phyloP scores from a whole-genome alignment of 1,139 yeast species.

The Blastobotrys ciferrii region DNA sequence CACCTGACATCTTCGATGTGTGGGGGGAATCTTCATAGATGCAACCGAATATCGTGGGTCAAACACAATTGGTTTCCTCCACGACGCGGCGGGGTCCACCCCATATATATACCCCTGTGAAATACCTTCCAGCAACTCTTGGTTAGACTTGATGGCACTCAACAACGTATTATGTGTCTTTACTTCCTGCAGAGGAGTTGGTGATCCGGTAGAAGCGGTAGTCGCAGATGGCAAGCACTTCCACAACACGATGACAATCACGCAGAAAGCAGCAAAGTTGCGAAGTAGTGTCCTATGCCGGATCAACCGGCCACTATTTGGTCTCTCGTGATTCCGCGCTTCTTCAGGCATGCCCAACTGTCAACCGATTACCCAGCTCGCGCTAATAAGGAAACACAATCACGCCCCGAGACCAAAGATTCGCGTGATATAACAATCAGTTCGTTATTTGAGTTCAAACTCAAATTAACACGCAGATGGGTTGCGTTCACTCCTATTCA shows the following conservation, averaged over 20 bases:
- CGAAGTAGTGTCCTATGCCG: neutral
- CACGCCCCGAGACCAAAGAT: too few relatives aligned
- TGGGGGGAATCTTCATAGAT: conserved; percentile 18
- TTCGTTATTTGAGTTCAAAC: too few relatives aligned
- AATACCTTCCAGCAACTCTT: conserved; percentile 10
- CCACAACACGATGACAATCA: neutral
- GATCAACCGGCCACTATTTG: neutral
- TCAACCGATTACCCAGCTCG: too few relatives aligned
- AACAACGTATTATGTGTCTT: conserved; percentile 11
- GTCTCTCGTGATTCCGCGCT: too few relatives aligned
- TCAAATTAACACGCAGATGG: too few relatives aligned
- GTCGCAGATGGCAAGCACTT: neutral
- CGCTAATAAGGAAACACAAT: too few relatives aligned
- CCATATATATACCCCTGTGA: conserved; percentile 17
- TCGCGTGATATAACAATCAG: too few relatives aligned
- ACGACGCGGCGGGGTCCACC: conserved; percentile 13
- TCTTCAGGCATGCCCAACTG: too few relatives aligned
- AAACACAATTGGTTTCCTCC: conserved; percentile 20
- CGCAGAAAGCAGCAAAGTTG: neutral
- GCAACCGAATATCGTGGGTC: conserved; percentile 9
- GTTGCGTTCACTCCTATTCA: too few relatives aligned
- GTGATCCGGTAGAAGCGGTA: neutral
- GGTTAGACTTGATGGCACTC: conserved; percentile 8
- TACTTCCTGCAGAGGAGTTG: neutral
- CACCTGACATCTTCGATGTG: conserved; percentile 23